A percentile compares a stretch with the other conserved stretches of the same genome.
Evolutionary conservation across 1,284 basidiomycete species (phyloP).

Genomic region (Cryptococcus sp.): DNA sequence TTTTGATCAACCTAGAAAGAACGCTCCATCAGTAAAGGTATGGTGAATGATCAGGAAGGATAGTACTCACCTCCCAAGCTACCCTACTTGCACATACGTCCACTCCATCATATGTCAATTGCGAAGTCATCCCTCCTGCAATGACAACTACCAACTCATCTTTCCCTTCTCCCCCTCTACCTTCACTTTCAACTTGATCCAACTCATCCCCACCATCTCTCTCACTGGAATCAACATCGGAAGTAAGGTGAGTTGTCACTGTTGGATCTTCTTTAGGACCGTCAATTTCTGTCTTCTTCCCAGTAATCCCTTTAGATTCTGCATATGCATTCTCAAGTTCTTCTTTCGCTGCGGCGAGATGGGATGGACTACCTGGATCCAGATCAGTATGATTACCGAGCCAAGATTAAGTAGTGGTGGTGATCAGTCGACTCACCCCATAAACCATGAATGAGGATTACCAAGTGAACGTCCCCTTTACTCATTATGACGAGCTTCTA

Average conservation of each 20-base stretch:
- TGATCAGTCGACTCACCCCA: conserved; percentile 35
- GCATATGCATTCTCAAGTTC: conserved; percentile 29
- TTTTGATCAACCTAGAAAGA: conserved; percentile 32
- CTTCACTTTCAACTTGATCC: not conserved
- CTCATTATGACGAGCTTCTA: not conserved
- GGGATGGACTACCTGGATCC: conserved; percentile 30
- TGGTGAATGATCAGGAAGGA: not conserved
- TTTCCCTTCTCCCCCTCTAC: not conserved
- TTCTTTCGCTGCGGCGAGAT: conserved; percentile 34
- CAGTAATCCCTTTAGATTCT: not conserved
- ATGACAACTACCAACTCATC: conserved; percentile 38
- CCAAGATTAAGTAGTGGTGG: not conserved
- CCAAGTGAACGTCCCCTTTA: conserved; percentile 31
- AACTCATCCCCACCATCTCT: not conserved
- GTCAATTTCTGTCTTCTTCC: not conserved
- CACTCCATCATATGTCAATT: conserved; percentile 44
- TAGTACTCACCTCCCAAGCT: conserved; percentile 34
- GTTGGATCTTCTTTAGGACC: conserved; percentile 20
- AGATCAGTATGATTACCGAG: not conserved
- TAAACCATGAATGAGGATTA: conserved; percentile 45
- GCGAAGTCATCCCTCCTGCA: conserved; percentile 38
- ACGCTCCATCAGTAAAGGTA: not conserved
- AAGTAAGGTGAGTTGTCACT: conserved; percentile 2
- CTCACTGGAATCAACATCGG: not conserved
- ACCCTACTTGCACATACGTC: conserved; percentile 45